These are phyloP conservation scores for Kwoniella europaea DNA, from an alignment of 768 basidiomycete genomes.

Conservation along the genomic window DNA sequence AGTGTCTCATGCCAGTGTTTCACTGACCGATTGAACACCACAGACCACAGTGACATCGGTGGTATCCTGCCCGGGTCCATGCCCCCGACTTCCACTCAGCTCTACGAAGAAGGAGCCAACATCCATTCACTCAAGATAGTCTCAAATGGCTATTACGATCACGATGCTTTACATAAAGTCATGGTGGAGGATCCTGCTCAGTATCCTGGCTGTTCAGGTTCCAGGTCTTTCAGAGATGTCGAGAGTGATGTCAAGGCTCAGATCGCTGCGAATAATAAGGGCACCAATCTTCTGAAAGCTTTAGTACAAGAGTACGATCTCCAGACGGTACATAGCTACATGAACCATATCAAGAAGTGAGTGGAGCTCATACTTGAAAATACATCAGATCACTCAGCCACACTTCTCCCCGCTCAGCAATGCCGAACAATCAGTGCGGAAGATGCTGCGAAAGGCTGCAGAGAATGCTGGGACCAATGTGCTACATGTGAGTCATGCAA, in stretches of 20 bases:
- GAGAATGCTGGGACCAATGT: constrained; percentile 36
- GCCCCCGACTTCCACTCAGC: constrained; percentile 91
- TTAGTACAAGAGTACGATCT: constrained; percentile 84
- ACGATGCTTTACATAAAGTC: constrained; percentile 72
- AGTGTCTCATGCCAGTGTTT: not conserved
- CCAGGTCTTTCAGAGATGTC: constrained; percentile 42
- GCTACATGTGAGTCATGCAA: constrained; percentile 21
- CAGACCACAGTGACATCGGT: constrained; percentile 77
- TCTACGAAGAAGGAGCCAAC: constrained; percentile 93
- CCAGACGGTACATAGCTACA: constrained; percentile 86
- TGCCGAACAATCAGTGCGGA: constrained; percentile 76
- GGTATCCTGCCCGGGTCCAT: constrained; percentile 84
- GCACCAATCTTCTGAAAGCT: constrained; percentile 81
- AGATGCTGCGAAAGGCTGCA: constrained; percentile 64
- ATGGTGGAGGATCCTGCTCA: constrained; percentile 68
- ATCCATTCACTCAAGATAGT: constrained; percentile 94
- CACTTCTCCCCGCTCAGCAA: not conserved
- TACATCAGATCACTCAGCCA: not conserved
- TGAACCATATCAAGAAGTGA: constrained; percentile 73
- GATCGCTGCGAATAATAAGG: constrained; percentile 70
- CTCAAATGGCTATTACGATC: constrained; percentile 77
- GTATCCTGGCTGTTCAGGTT: constrained; percentile 47
- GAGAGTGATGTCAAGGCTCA: constrained; percentile 63
- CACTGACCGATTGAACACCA: constrained; percentile 46
- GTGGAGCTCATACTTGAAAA: not conserved